Base-by-base conservation (phyloP, 148 eudicot genomes). In the Persicaria maculosa region DNA sequence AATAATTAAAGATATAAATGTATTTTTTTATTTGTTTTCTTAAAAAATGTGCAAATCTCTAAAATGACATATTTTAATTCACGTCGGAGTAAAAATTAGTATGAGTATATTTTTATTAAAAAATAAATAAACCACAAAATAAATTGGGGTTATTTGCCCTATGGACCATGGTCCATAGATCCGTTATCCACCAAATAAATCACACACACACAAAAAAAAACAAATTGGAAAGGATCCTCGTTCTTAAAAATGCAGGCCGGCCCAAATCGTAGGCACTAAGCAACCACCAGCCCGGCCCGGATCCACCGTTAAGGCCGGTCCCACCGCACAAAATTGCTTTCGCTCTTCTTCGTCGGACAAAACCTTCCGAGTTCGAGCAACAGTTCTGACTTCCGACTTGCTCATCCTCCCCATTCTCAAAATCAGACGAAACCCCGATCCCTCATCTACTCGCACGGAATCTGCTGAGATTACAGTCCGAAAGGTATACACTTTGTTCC, bases 371-470 rank as follows among this genome's bases (percentile, higher is more conserved):
- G 11, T 5, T 25, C 67, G 67, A 22, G 67, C 43, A 59, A 59
- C 40, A 59, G 40, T 59, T 57, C 67, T 40, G 67, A 59, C 67
- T 59, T 59, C 67, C 67, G 67, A 59, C 67, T 59, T 59, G 67
- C 67, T 59, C 67, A 59, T 25, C 67, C 40, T 59, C 67, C 43
- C 65, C 20, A 58, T 22, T 55, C 9, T 22, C 61, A 57, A 59
- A 16, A 4, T 25, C 25, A 22, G 40, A 3, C 40, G 5, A 59
- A 25, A 36, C 40, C 40, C 25, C 67, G 67, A 25, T 59, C 67
- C 12, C 12, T 59, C 11, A 40, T 1, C 43, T 22, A 9, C 15
- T 59, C 43, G 40, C 25, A 25, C 11, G 31, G 12, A 10, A 9
- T 59, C 67, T 59, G 43, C 43, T 20, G 14, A 59, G 43, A 9